A percentile compares a stretch with the other conserved stretches of the same genome.
Evolutionary conservation across 2,329 filamentous ascomycete species (phyloP).

Genomic region (Colletotrichum tamarilloi): DNA sequence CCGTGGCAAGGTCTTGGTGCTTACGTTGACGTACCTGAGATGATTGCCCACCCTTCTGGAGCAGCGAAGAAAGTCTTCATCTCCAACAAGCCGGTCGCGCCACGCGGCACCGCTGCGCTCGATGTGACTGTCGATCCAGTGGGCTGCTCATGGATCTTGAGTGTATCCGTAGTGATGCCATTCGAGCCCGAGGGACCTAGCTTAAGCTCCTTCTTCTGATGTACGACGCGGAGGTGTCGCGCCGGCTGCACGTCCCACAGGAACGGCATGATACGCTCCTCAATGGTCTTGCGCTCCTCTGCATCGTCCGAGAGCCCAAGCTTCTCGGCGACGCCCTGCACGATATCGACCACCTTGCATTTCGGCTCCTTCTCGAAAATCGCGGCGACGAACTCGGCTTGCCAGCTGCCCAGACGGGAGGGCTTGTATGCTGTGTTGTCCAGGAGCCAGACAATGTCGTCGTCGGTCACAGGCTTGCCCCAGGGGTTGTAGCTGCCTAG

Average conservation of each 20-base stretch:
- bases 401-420: slow-evolving; percentile 67
- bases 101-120: slow-evolving; percentile 61
- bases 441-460: slow-evolving; percentile 86
- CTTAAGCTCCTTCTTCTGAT: slow-evolving; percentile 60
- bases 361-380: slow-evolving; percentile 82
- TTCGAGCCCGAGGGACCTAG: slow-evolving; percentile 78
- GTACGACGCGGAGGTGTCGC: slow-evolving; percentile 72
- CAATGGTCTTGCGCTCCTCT: slow-evolving; percentile 68
- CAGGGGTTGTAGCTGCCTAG: slow-evolving; percentile 67
- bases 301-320: slow-evolving; percentile 74
- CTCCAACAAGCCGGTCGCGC: slow-evolving; percentile 65
- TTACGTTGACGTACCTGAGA: slow-evolving; percentile 68
- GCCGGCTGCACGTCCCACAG: slow-evolving; percentile 80
- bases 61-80: slow-evolving; percentile 81
- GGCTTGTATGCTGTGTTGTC: slow-evolving; percentile 86
- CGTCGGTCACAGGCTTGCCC: slow-evolving; percentile 66
- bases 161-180: slow-evolving; percentile 76
- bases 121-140: slow-evolving; percentile 60
- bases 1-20: neutral
- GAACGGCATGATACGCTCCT: slow-evolving; percentile 79
- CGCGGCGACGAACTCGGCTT: slow-evolving; percentile 84
- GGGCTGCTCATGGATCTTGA: slow-evolving; percentile 60
- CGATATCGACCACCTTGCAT: slow-evolving; percentile 73
- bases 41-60: slow-evolving; percentile 83
- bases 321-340: slow-evolving; percentile 76